Evolutionary conservation across 345 rosid genomes (phyloP).

Genomic region (Eucalyptus tenuipes): DNA sequence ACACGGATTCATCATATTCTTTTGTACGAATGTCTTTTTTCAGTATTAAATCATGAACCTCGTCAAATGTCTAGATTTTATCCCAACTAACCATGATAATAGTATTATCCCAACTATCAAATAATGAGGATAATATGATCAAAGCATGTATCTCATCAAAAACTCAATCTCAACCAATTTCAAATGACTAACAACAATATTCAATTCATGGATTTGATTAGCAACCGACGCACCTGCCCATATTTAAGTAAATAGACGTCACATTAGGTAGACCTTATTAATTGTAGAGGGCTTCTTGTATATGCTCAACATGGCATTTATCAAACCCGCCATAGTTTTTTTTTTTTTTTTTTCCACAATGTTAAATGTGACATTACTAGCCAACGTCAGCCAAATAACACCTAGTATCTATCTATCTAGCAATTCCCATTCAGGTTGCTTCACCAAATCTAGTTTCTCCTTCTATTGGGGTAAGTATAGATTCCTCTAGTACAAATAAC

Average conservation of each 20-base stretch:
- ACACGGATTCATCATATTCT: no score
- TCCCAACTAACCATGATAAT: not conserved
- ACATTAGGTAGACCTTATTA: not conserved
- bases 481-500: not conserved
- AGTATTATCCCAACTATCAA: not conserved
- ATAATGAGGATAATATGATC: not conserved
- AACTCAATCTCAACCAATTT: not conserved
- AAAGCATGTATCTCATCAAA: not conserved
- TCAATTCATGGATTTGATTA: not conserved
- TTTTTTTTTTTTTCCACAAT: no score
- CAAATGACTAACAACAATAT: not conserved
- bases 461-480: not conserved
- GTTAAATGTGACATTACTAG: no score
- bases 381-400: fast-evolving
- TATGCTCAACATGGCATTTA: not conserved
- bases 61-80: not conserved
- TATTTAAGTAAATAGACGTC: not conserved
- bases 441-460: not conserved
- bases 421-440: not conserved
- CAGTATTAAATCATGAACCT: no score
- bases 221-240: not conserved
- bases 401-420: not conserved
- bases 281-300: not conserved
- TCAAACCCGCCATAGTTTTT: no score
- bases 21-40: no score